A percentile compares a stretch with the other conserved stretches of the same genome.
These are phyloP conservation scores for Backusella luteola DNA, from an alignment of 192 early-diverging fungal species.

Conservation along the genomic window DNA sequence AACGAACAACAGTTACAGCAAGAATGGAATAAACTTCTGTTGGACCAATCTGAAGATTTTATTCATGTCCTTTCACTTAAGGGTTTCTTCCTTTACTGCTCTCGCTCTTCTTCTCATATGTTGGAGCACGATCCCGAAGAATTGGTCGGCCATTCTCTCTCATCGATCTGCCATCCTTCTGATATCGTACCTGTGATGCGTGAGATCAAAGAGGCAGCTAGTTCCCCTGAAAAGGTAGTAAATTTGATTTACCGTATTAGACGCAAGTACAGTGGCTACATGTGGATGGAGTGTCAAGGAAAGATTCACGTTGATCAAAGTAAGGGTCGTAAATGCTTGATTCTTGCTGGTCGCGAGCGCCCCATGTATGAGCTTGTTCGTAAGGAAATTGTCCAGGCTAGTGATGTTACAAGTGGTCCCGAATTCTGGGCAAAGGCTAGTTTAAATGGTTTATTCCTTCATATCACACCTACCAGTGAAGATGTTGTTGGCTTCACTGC, in stretches of 20 bases:
- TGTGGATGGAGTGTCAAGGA: slow-evolving; percentile 65
- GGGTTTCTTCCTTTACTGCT: slow-evolving; percentile 67
- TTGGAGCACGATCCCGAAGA: slow-evolving; percentile 57
- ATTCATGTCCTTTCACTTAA: slow-evolving; percentile 65
- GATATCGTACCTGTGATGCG: slow-evolving; percentile 65
- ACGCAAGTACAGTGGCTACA: slow-evolving; percentile 53
- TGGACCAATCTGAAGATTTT: slow-evolving; percentile 59
- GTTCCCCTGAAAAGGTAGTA: slow-evolving; percentile 38
- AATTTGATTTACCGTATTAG: slow-evolving; percentile 59
- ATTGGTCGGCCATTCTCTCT: slow-evolving; percentile 51
- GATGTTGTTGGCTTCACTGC: slow-evolving; percentile 19
- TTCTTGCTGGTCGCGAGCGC: slow-evolving; percentile 56
- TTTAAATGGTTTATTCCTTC: slow-evolving; percentile 53
- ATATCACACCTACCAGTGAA: slow-evolving; percentile 31
- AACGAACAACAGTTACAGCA: slow-evolving; percentile 26
- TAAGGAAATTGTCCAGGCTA: slow-evolving; percentile 8
- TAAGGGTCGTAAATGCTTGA: slow-evolving; percentile 64
- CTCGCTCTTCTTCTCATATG: slow-evolving; percentile 38
- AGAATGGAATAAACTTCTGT: slow-evolving; percentile 41
- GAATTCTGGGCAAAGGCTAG: slow-evolving; percentile 63
- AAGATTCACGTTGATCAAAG: slow-evolving; percentile 61
- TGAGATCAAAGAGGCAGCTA: slow-evolving; percentile 50
- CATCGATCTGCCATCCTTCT: slow-evolving; percentile 63
- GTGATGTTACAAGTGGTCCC: slow-evolving; percentile 12
- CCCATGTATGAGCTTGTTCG: slow-evolving; percentile 38